These are phyloP conservation scores for Pestalotiopsis sp. DNA, from an alignment of 2,329 filamentous ascomycete species.

Conservation along the genomic window DNA sequence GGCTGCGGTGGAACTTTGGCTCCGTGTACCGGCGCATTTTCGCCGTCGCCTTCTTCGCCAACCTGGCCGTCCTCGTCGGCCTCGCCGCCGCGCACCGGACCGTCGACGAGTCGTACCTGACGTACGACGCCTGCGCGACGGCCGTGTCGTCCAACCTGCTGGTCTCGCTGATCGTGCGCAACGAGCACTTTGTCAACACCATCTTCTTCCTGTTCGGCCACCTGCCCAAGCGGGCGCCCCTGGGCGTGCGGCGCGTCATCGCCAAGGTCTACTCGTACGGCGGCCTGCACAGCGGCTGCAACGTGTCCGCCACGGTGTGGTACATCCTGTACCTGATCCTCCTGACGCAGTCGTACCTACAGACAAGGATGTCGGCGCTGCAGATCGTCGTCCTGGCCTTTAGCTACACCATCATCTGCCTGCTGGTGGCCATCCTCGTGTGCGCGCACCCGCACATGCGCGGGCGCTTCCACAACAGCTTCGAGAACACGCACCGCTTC, in stretches of 20 bases:
- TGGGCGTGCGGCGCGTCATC: constrained; percentile 43
- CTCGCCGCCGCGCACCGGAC: constrained; percentile 8
- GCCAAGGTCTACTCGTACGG: constrained; percentile 56
- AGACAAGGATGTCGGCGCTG: not conserved
- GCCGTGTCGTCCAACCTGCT: constrained; percentile 35
- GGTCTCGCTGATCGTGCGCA: constrained; percentile 44
- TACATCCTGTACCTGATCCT: constrained; percentile 38
- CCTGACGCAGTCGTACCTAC: constrained; percentile 25
- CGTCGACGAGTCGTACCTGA: not conserved
- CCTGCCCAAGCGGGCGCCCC: constrained; percentile 43
- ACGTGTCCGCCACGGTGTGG: constrained; percentile 49
- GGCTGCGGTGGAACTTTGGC: constrained; percentile 31
- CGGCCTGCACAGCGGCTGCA: constrained; percentile 55
- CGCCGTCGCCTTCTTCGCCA: constrained; percentile 39
- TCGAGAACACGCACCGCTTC: constrained; percentile 60
- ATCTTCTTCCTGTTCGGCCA: constrained; percentile 44
- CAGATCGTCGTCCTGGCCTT: constrained; percentile 27
- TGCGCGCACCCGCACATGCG: constrained; percentile 55
- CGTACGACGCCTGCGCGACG: constrained; percentile 11
- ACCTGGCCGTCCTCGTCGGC: constrained; percentile 27
- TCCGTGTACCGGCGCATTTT: constrained; percentile 44
- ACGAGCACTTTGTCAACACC: constrained; percentile 49
- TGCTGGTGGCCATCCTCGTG: constrained; percentile 49
- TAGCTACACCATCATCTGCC: constrained; percentile 46
- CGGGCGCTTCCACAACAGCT: constrained; percentile 52